phyloP scores from a whole-genome alignment of 352 stramenopile species.

The Pythium pyrilobum region DNA sequence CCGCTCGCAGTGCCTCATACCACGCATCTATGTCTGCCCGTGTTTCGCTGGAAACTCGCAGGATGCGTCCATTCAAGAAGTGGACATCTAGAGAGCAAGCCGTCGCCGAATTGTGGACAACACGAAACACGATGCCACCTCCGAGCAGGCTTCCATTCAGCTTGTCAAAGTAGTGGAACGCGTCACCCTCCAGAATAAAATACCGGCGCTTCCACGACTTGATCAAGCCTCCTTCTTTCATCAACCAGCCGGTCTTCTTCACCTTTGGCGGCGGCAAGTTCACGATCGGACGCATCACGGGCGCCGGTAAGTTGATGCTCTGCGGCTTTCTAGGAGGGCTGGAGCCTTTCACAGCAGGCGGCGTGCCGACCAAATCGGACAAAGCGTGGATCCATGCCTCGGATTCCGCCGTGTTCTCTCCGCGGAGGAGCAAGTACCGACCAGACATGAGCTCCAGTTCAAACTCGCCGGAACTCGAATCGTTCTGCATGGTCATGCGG shows the following conservation, averaged over 20 bases:
- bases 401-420: conserved; percentile 34
- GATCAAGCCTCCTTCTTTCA: conserved; percentile 38
- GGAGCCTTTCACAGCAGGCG: neutral
- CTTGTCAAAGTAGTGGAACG: conserved; percentile 51
- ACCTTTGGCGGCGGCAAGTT: neutral
- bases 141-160: conserved; percentile 30
- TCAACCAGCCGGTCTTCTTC: conserved; percentile 54
- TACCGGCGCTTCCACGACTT: conserved; percentile 65
- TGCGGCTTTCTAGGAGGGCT: neutral
- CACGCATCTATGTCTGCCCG: conserved; percentile 42
- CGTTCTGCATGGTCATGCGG: conserved; percentile 38
- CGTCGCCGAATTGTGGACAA: conserved; percentile 29
- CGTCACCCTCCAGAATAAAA: conserved; percentile 50
- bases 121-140: conserved; percentile 40
- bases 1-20: conserved; percentile 32
- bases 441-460: conserved; percentile 55
- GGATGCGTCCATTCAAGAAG: conserved; percentile 35
- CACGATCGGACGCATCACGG: conserved; percentile 8
- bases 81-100: conserved; percentile 37
- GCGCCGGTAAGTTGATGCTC: neutral
- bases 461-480: conserved; percentile 22
- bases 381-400: conserved; percentile 54
- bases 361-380: conserved; percentile 12
- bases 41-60: conserved; percentile 44
- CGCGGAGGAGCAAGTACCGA: conserved; percentile 41